Conservation (phyloP, 2,329 filamentous ascomycete genomes). For the Cladorrhinum sp. region DNA sequence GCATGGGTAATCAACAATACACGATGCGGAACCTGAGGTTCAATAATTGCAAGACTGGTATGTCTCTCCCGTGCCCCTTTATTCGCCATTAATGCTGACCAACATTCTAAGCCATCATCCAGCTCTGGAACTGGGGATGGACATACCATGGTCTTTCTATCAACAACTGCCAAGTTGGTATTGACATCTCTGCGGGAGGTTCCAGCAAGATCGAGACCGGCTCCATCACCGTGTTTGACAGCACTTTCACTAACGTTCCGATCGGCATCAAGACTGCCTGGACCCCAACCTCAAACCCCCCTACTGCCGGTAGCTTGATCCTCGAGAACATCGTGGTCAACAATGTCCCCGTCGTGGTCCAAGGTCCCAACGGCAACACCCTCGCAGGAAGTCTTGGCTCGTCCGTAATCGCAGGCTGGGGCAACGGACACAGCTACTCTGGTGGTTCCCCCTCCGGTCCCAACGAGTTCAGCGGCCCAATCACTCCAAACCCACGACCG, state of each 20-base stretch:
- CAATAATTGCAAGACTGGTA: constrained; percentile 58
- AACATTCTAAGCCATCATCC: constrained; percentile 49
- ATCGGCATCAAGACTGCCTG: constrained; percentile 64
- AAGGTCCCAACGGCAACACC: constrained; percentile 41
- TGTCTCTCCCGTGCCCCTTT: background rate
- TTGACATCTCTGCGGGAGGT: constrained; percentile 56
- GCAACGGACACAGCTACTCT: constrained; percentile 64
- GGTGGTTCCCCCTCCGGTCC: constrained; percentile 43
- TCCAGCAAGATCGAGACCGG: constrained; percentile 57
- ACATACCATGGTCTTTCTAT: constrained; percentile 61
- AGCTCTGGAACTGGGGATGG: constrained; percentile 75
- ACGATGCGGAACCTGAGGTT: constrained; percentile 66
- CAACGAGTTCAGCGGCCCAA: constrained; percentile 45
- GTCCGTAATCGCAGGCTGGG: constrained; percentile 58
- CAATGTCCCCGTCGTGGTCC: constrained; percentile 41
- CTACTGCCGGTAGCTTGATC: constrained; percentile 55
- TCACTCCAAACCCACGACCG: constrained; percentile 48
- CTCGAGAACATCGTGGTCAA: constrained; percentile 47
- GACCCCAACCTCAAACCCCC: constrained; percentile 38
- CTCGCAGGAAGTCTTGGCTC: constrained; percentile 52
- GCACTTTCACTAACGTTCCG: constrained; percentile 59
- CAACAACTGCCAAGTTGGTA: constrained; percentile 56
- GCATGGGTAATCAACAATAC: constrained; percentile 67
- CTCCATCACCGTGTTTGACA: constrained; percentile 69
- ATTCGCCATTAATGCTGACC: background rate